Conservation (phyloP, 352 stramenopile genomes). For the Phytopythium litorale region DNA sequence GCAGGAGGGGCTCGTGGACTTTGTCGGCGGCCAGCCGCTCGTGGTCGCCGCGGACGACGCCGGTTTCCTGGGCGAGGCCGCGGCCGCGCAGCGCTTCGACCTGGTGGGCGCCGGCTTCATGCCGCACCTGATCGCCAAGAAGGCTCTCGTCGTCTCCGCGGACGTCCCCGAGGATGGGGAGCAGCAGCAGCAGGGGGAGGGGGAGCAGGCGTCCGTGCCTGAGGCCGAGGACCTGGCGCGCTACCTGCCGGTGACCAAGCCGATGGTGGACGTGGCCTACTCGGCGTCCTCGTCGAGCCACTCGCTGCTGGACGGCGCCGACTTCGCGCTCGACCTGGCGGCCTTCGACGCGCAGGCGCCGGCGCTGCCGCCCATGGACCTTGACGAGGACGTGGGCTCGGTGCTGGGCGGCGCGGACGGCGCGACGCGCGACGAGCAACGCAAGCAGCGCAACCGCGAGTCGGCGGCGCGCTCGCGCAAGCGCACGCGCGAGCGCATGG, state of each 20-base stretch:
- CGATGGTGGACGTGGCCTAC: conserved; percentile 3
- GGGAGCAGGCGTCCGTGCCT: neutral
- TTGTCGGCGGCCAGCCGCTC: conserved; percentile 7
- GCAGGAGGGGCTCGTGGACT: conserved; percentile 10
- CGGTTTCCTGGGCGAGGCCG: conserved; percentile 4
- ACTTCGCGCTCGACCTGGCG: conserved; percentile 7
- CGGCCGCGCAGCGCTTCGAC: conserved; percentile 7
- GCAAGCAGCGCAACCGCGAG: conserved; percentile 14
- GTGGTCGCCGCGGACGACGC: conserved; percentile 6
- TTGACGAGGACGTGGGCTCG: conserved; percentile 1
- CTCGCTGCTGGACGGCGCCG: conserved; percentile 6
- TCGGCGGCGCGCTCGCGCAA: conserved; percentile 17
- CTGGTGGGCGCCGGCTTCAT: conserved; percentile 5
- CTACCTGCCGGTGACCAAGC: conserved; percentile 5
- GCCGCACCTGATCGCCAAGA: conserved; percentile 9
- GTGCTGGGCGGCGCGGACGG: neutral
- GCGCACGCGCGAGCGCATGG: conserved; percentile 15
- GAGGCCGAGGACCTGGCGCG: neutral
- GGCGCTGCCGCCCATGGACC: conserved; percentile 10
- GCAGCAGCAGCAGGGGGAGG: neutral
- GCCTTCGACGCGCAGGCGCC: conserved; percentile 2
- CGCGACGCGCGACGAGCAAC: conserved; percentile 8
- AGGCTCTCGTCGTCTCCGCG: neutral
- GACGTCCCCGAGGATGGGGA: neutral
- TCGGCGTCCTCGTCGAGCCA: neutral